A percentile compares a stretch with the other conserved stretches of the same genome.
Conservation (phyloP, 306 rosid species). For the Gillenia trifoliata region DNA sequence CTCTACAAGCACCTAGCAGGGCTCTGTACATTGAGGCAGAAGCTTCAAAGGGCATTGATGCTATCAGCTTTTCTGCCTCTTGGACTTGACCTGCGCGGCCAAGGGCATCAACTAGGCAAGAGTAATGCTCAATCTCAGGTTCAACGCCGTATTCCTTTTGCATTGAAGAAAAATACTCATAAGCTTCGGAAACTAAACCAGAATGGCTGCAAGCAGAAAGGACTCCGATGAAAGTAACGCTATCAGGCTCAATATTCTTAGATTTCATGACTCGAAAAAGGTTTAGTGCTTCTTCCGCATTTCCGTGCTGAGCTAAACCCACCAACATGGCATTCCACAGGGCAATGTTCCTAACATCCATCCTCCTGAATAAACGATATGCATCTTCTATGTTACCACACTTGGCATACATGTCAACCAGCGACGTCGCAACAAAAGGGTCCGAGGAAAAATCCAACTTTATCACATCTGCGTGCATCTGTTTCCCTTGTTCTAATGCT, state of each 20-base stretch:
- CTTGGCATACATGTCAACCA: slow-evolving; percentile 87
- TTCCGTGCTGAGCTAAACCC: slow-evolving; percentile 82
- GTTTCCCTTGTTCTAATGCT: slow-evolving; percentile 76
- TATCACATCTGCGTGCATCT: slow-evolving; percentile 69
- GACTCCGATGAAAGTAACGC: slow-evolving; percentile 70
- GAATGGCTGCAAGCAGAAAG: slow-evolving; percentile 79
- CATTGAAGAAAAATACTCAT: slow-evolving; percentile 55
- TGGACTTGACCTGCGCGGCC: slow-evolving; percentile 67
- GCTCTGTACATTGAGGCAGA: slow-evolving; percentile 74
- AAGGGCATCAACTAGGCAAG: slow-evolving; percentile 75
- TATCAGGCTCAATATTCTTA: slow-evolving; percentile 48
- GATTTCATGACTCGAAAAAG: slow-evolving; percentile 56
- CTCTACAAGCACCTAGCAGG: slow-evolving; percentile 71
- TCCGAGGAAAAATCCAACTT: slow-evolving; percentile 58
- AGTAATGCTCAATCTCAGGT: slow-evolving; percentile 72
- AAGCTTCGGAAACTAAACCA: slow-evolving; percentile 67
- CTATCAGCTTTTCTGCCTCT: slow-evolving; percentile 65
- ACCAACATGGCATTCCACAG: slow-evolving; percentile 82
- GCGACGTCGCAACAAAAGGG: slow-evolving; percentile 71
- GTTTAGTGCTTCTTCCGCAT: slow-evolving; percentile 59
- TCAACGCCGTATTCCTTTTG: slow-evolving; percentile 41
- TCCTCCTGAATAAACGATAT: slow-evolving; percentile 44
- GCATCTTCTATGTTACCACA: slow-evolving; percentile 76
- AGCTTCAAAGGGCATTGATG: slow-evolving; percentile 77
- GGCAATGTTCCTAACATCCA: slow-evolving; percentile 39